Evolutionary conservation across 257 asterid species (phyloP), one percentile per base, ranked within the genome.

Genomic region (Solanum infundibuliforme): DNA sequence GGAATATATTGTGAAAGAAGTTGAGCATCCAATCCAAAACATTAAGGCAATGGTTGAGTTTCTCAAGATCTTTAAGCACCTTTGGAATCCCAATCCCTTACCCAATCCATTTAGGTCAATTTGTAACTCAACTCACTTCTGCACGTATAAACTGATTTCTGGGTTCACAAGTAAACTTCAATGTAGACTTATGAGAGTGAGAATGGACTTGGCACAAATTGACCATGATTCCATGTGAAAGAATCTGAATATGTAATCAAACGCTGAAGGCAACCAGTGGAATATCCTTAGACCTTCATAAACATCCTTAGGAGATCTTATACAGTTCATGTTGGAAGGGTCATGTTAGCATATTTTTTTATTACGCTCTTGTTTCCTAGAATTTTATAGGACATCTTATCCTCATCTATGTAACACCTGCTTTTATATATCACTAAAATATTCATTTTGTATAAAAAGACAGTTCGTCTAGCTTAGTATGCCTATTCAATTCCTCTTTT

Each of bases 401-500:
- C 62, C 62, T 77, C 8, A 4, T 76, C 35, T 39, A 76, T 76
- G 60, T 76, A 77, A 43, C 65, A 41, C 65, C 65, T 79, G 36
- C 84, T 79, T 79, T 79, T 27, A 14, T 27, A 25, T 43, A 8
- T 79, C 36, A 14, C 23, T 27, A 79, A 43, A 77, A 79, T 29
- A 14, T 79, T 25, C 16, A 27, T 79, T 43, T 79, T 43, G 65
- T 79, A 43, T 79, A 25, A 1, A 27, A 79, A 16, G n/a, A 29
- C 65, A 79, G 25, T 79, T 79, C 5, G 8, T 81, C 69, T 88
- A 8, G 85, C 85, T 46, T 81, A 75, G 68, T 92, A 87, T 90
- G 77, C 79, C 83, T 76, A 46, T 88, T 82, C 85, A n/a, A 25
- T 89, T 88, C 62, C 52, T 90, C 85, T 48, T 89, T 10, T 89